These are phyloP conservation scores for Leishmania mexicana DNA, from an alignment of 208 protist genomes.

Conservation along the genomic window DNA sequence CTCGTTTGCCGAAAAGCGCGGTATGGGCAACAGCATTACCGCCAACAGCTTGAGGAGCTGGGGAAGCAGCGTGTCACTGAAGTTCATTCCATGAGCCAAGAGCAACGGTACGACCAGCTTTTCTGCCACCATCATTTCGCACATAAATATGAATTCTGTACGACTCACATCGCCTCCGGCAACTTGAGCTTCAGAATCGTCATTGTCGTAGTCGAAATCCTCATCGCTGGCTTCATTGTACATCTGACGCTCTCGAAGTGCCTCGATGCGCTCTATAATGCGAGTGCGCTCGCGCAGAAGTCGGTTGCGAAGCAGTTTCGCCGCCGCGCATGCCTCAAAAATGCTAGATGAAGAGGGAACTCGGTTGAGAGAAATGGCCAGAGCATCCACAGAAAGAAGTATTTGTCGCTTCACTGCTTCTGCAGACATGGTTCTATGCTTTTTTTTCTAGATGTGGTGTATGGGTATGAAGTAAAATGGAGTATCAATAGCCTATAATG, in stretches of 20 bases:
- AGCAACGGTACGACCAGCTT: slow-evolving; percentile 80
- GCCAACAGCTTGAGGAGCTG: slow-evolving; percentile 84
- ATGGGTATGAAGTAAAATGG: neutral
- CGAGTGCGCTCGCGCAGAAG: slow-evolving; percentile 73
- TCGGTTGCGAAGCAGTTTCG: slow-evolving; percentile 77
- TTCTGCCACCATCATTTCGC: slow-evolving; percentile 84
- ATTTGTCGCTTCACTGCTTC: slow-evolving; percentile 77
- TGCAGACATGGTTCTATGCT: slow-evolving; percentile 32
- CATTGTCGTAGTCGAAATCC: slow-evolving; percentile 35
- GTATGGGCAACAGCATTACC: slow-evolving; percentile 71
- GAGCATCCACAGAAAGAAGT: slow-evolving; percentile 52
- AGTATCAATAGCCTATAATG: neutral
- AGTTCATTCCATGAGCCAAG: slow-evolving; percentile 80
- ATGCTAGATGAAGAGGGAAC: slow-evolving; percentile 42
- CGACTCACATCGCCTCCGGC: slow-evolving; percentile 29
- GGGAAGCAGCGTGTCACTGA: slow-evolving; percentile 62
- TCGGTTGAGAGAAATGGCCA: slow-evolving; percentile 63
- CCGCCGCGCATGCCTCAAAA: slow-evolving; percentile 57
- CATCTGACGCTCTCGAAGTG: slow-evolving; percentile 54
- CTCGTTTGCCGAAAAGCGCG: slow-evolving; percentile 57
- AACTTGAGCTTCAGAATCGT: slow-evolving; percentile 27
- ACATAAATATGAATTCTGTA: slow-evolving; percentile 74
- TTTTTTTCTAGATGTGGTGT: slow-evolving; percentile 6
- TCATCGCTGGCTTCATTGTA: slow-evolving; percentile 59
- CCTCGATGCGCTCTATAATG: slow-evolving; percentile 63